Percentiles rank a stretch among this genome's conserved stretches.
phyloP scores from a whole-genome alignment of 2,329 filamentous ascomycete genomes.

The Fusarium hainanense region DNA sequence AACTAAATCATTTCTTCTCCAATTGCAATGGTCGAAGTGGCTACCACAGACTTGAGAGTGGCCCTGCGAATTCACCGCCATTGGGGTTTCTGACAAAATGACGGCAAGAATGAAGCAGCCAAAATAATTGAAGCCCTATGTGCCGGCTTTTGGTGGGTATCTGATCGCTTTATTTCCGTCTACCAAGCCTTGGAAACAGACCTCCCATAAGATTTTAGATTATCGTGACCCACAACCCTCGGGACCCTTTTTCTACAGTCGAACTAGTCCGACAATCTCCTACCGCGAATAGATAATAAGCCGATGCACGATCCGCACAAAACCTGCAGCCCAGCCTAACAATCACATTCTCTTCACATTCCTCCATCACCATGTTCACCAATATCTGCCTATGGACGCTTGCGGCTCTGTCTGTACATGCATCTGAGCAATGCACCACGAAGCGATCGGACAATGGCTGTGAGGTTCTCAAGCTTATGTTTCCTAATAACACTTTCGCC shows the following conservation, averaged over 20 bases:
- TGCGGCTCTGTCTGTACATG: background rate
- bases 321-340: background rate
- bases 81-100: accelerated
- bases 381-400: slow-evolving; percentile 8
- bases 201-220: background rate
- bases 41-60: background rate
- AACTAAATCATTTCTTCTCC: background rate
- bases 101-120: background rate
- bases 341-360: background rate
- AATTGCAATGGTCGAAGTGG: background rate
- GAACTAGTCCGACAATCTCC: background rate
- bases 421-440: background rate
- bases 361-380: background rate
- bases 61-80: background rate
- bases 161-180: background rate
- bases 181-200: background rate
- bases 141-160: accelerated
- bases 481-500: slow-evolving; percentile 11
- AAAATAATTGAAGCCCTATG: background rate
- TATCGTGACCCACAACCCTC: background rate
- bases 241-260: background rate
- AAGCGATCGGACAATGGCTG: slow-evolving; percentile 1
- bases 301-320: slow-evolving; percentile 4
- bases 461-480: slow-evolving; percentile 2
- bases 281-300: slow-evolving; percentile 2